Percentiles rank a stretch among this genome's conserved stretches.
phyloP scores from a whole-genome alignment of 1,284 basidiomycete genomes.

The Sporisorium sorghi region DNA sequence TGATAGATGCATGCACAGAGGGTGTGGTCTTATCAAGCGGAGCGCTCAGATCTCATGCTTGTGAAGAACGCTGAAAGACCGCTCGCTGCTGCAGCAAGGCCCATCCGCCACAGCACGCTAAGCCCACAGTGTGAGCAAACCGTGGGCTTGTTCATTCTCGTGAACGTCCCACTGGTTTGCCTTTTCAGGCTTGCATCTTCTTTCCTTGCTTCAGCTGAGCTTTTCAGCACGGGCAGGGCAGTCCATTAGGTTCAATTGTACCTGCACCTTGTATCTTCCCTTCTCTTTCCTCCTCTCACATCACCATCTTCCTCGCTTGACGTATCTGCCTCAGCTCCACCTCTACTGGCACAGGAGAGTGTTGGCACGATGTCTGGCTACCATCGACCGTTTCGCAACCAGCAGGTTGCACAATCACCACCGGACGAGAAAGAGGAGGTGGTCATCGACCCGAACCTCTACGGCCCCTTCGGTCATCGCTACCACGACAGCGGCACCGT shows the following conservation, averaged over 20 bases:
- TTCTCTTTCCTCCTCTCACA: too few relatives aligned
- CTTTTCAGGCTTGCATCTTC: not conserved
- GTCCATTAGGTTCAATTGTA: too few relatives aligned
- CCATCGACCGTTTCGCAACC: slow-evolving; percentile 22
- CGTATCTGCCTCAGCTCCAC: not conserved
- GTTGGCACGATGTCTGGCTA: slow-evolving; percentile 25
- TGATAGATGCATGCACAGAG: not conserved
- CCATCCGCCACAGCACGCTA: too few relatives aligned
- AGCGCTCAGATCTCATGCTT: too few relatives aligned
- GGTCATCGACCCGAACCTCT: slow-evolving; percentile 49
- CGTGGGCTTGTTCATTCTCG: too few relatives aligned
- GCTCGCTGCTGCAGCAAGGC: too few relatives aligned
- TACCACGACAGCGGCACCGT: slow-evolving; percentile 20
- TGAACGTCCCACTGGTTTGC: too few relatives aligned
- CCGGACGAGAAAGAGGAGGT: slow-evolving; percentile 10
- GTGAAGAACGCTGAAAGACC: too few relatives aligned
- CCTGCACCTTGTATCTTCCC: not conserved
- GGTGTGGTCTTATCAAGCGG: too few relatives aligned
- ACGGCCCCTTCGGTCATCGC: slow-evolving; percentile 41
- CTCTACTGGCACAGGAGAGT: not conserved
- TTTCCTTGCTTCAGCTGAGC: not conserved
- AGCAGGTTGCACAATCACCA: not conserved
- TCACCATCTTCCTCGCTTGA: too few relatives aligned
- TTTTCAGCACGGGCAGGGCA: too few relatives aligned
- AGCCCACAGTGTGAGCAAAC: too few relatives aligned